Conservation (phyloP, 2,329 filamentous ascomycete genomes). For the Apiospora aurea region DNA sequence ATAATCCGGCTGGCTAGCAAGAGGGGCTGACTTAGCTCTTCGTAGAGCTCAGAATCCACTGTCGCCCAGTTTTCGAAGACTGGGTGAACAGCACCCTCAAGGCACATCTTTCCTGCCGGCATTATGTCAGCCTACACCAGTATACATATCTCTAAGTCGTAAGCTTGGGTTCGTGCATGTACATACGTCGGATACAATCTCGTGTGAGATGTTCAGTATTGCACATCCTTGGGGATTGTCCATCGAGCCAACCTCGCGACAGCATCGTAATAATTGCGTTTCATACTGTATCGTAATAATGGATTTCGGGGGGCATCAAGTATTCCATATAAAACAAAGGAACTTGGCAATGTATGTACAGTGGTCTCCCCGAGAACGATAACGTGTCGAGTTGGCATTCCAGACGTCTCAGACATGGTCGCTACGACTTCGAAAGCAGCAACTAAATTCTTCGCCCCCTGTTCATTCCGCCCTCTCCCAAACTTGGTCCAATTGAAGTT, state of each 20-base stretch:
- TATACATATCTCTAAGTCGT: neutral
- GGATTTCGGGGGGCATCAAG: neutral
- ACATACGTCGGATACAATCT: neutral
- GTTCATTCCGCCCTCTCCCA: neutral
- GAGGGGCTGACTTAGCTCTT: conserved; percentile 42
- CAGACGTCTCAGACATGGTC: neutral
- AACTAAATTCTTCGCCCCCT: neutral
- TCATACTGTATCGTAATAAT: neutral
- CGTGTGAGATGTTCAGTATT: neutral
- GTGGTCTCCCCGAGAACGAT: conserved; percentile 1
- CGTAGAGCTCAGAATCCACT: conserved; percentile 30
- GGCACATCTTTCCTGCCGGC: conserved; percentile 19
- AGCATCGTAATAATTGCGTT: neutral
- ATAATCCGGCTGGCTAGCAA: conserved; percentile 42
- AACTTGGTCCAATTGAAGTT: neutral
- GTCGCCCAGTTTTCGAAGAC: conserved; percentile 40
- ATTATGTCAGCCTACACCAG: neutral
- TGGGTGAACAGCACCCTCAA: conserved; percentile 41
- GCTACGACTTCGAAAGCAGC: neutral
- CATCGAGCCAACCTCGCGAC: neutral
- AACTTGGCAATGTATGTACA: neutral
- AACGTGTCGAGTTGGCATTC: neutral
- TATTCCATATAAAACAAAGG: neutral
- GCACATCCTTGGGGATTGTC: neutral
- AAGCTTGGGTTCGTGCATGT: neutral